Base-by-base conservation (phyloP, 2,329 filamentous ascomycete genomes). In the Aspergillus pseudoglaucus region DNA sequence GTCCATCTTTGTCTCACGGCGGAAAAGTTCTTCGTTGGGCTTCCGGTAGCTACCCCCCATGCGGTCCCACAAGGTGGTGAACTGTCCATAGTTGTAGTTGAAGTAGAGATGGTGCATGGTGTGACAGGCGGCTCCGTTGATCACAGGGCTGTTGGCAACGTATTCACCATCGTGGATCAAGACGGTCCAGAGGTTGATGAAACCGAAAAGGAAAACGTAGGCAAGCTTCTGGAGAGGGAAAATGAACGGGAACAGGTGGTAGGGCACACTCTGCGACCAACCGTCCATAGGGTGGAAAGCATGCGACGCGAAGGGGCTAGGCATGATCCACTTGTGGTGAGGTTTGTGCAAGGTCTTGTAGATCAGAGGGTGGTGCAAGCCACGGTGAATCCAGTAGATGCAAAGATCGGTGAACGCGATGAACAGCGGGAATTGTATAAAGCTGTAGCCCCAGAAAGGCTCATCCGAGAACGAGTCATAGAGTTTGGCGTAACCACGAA, bases 251-350 rank as follows among this genome's bases (percentile, higher is more conserved):
- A 90, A 96, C 55, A 95, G 55, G 72, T 97, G 91, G 74, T 96
- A 97, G 1, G 91, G 90, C 30, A 95, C 64, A 50, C 86, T 87
- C 75, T 96, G 91, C 5, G 82, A 77, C 71, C 85, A 96, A 59
- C 91, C 91, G 64, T 97, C 91, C 40, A 96, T 66, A 0, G 91
- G 90, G 73, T 97, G 89, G 78, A 97, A 97, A 46, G 91, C 91
- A 65, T 95, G 87, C 59, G 85, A 89, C 17, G 91, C 90, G 67
- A 82, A 96, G 0, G 91, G 91, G 0, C 89, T 95, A 7, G 91
- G 90, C 85, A 96, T 93, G 71, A 96, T 95, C 91, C 91, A 97
- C 76, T 95, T 96, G 81, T 97, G 91, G 72, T 97, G 91, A 54
- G 89, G 85, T 80, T 97, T 97, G 79, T 97, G 91, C 44, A 96